Percentiles rank a stretch among this genome's conserved stretches.
These are phyloP conservation scores for Debaryomyces tyrocola DNA, from an alignment of 805 yeast species.

Conservation along the genomic window DNA sequence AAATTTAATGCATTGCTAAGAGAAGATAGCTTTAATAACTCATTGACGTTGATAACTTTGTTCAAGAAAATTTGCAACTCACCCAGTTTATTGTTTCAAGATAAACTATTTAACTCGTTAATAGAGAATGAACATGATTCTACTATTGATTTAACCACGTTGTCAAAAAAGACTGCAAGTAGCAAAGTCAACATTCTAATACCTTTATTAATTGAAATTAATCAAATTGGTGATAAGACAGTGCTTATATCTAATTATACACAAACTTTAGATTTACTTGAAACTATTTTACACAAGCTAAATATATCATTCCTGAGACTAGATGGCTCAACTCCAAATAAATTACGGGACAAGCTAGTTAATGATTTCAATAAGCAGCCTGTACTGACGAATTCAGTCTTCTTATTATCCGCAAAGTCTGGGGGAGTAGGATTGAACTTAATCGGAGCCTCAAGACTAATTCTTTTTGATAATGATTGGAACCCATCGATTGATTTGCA, in stretches of 20 bases:
- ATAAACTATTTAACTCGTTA: constrained; percentile 36
- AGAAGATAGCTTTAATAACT: constrained; percentile 33
- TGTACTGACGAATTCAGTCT: constrained; percentile 48
- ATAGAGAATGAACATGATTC: constrained; percentile 7
- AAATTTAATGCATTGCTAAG: constrained; percentile 30
- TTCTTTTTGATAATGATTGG: constrained; percentile 94
- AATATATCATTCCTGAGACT: constrained; percentile 58
- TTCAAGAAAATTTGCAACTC: constrained; percentile 84
- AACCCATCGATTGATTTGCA: constrained; percentile 91
- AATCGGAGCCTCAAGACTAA: constrained; percentile 83
- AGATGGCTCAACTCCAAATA: constrained; percentile 82
- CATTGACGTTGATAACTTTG: constrained; percentile 68
- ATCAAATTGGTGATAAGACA: constrained; percentile 58
- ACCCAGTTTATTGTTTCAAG: constrained; percentile 60
- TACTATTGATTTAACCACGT: constrained; percentile 25
- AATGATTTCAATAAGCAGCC: constrained; percentile 56
- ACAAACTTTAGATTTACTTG: constrained; percentile 77
- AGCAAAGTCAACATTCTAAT: constrained; percentile 71
- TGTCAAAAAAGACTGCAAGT: constrained; percentile 21
- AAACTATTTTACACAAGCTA: constrained; percentile 49
- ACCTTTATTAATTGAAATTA: constrained; percentile 53
- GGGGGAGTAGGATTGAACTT: constrained; percentile 94
- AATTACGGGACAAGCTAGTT: constrained; percentile 64
- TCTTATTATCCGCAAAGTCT: constrained; percentile 81
- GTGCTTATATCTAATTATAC: constrained; percentile 89